Evolutionary conservation across 495 filamentous ascomycete genomes (phyloP), one percentile per base, ranked within the genome.

Genomic region (Penicillium taxi): DNA sequence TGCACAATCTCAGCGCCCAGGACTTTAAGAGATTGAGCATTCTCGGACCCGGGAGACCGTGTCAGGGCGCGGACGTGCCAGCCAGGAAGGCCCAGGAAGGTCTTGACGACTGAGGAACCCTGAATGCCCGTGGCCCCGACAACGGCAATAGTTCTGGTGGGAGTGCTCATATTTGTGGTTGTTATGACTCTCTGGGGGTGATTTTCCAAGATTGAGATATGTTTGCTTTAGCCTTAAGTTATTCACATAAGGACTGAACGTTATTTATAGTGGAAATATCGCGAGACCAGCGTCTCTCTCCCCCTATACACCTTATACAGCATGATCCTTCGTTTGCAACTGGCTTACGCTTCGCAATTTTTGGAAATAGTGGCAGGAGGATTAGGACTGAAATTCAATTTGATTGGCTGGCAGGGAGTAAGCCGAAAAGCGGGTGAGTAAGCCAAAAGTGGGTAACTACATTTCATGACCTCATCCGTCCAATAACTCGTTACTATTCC

Each of bases 1-100:
- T 53, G 26, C 4, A 74, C 58, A 2, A 78, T 29, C 12, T 73
- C 68, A 19, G 69, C 67, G 12, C 75, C 76, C 26, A 50, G 50
- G 9, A 44, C 39, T 16, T 41, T 45, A 24, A 70, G 62, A 0
- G 52, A 45, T 39, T 62, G 44, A 5, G 64, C 56, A 29, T 57
- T 64, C 1, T 62, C 45, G 19, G 69, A 72, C 2, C 56, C 53
- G 7, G 63, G 42, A 28, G 67, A 53, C 13, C 71, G 53, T 9
- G 68, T 68, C 6, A 73, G 29, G 21, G 47, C 64, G 23, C 67
- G 63, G 19, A 73, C 56, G 20, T 56, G 40, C 58, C 63, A 73
- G 19, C 41, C 37, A 13, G 59, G 48, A 5, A 59, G 40, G 11
- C 26, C 20, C 28, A 67, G 53, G 38, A 71, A 61, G 15, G 52